A percentile compares a stretch with the other conserved stretches of the same genome.
Evolutionary conservation across 2,329 filamentous ascomycete genomes (phyloP).

Genomic region (Alternaria ethzedia): DNA sequence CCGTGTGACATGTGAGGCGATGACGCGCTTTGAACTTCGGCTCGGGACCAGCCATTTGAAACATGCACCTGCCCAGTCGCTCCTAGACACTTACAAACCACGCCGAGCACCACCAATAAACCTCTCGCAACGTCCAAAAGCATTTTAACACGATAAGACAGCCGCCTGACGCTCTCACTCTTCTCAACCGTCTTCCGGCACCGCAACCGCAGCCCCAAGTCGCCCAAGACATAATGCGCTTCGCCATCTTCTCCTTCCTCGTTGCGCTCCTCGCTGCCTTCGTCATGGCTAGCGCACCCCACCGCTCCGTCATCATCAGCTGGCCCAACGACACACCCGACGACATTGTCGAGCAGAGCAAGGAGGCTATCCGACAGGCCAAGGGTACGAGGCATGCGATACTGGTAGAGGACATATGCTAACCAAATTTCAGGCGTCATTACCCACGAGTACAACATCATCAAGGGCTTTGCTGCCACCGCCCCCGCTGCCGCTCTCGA

Average conservation of each 20-base stretch:
- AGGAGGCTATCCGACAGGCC: constrained; percentile 70
- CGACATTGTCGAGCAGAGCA: constrained; percentile 72
- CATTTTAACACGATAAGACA: not conserved
- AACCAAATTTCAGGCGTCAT: constrained; percentile 53
- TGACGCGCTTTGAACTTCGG: constrained; percentile 15
- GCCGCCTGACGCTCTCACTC: not conserved
- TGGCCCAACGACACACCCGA: constrained; percentile 75
- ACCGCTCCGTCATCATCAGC: constrained; percentile 78
- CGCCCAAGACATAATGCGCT: constrained; percentile 65
- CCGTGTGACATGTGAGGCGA: not conserved
- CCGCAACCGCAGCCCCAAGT: not conserved
- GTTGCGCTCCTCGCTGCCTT: constrained; percentile 65
- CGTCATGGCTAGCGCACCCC: constrained; percentile 64
- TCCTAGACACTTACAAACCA: constrained; percentile 3
- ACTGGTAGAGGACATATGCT: constrained; percentile 26
- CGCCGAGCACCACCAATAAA: not conserved
- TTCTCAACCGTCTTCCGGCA: not conserved
- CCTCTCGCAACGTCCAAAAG: not conserved
- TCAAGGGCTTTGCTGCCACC: constrained; percentile 78
- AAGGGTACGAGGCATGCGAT: constrained; percentile 60
- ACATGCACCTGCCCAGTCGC: constrained; percentile 11
- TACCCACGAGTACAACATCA: constrained; percentile 73
- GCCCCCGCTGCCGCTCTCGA: constrained; percentile 73
- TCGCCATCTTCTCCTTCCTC: constrained; percentile 63
- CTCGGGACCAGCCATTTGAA: constrained; percentile 7